A percentile compares a stretch with the other conserved stretches of the same genome.
These are phyloP conservation scores for Trypanosoma rangeli DNA, from an alignment of 208 protist genomes.

Conservation along the genomic window DNA sequence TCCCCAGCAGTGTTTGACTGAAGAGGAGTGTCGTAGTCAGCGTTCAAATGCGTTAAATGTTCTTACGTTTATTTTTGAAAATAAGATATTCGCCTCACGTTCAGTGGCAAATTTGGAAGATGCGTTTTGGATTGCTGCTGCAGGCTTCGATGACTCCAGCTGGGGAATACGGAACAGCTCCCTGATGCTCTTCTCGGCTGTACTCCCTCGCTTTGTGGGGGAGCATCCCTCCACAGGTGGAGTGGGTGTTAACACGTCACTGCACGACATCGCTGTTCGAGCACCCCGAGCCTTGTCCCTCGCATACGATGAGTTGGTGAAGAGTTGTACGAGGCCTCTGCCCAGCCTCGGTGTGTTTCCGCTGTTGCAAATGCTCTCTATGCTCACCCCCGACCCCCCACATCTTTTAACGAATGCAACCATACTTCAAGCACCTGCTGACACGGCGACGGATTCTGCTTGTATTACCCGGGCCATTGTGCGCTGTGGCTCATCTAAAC, in stretches of 20 bases:
- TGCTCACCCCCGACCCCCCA: slow-evolving; percentile 83
- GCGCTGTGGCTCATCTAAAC: slow-evolving; percentile 47
- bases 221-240: slow-evolving; percentile 80
- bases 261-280: slow-evolving; percentile 72
- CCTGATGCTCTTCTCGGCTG: slow-evolving; percentile 88
- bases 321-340: slow-evolving; percentile 17
- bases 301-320: slow-evolving; percentile 47
- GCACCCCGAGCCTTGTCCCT: slow-evolving; percentile 65
- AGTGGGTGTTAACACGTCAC: slow-evolving; percentile 77
- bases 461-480: slow-evolving; percentile 59
- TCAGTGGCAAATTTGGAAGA: slow-evolving; percentile 67
- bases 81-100: slow-evolving; percentile 72
- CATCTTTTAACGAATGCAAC: slow-evolving; percentile 34
- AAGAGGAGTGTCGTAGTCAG: slow-evolving; percentile 52
- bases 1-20: background rate
- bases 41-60: slow-evolving; percentile 92
- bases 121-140: slow-evolving; percentile 76
- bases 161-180: slow-evolving; percentile 92
- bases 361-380: slow-evolving; percentile 89
- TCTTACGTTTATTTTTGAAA: slow-evolving; percentile 92
- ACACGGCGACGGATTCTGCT: slow-evolving; percentile 20
- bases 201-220: slow-evolving; percentile 90
- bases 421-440: slow-evolving; percentile 22
- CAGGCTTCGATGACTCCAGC: slow-evolving; percentile 74
- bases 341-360: slow-evolving; percentile 78